Evolutionary conservation across 2,329 filamentous ascomycete genomes (phyloP).

Genomic region (Didymella glomerata): DNA sequence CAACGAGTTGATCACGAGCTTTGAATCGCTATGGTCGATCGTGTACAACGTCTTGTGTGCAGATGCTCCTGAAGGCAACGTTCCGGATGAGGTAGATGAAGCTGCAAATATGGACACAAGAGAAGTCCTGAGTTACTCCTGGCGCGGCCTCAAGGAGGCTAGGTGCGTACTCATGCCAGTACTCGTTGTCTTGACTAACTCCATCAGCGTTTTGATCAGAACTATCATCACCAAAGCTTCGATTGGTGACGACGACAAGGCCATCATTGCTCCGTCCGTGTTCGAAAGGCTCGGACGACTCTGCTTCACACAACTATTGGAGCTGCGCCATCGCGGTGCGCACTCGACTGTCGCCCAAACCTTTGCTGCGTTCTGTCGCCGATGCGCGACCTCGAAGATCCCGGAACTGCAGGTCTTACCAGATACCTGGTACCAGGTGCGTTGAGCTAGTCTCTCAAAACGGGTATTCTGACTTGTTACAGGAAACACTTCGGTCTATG

Average conservation of each 20-base stretch:
- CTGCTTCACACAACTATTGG: constrained; percentile 82
- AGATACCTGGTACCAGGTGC: constrained; percentile 70
- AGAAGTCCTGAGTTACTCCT: constrained; percentile 91
- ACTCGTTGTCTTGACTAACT: constrained; percentile 5
- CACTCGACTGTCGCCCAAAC: constrained; percentile 93
- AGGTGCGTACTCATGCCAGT: constrained; percentile 63
- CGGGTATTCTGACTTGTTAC: constrained; percentile 1
- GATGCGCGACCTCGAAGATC: constrained; percentile 62
- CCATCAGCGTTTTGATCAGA: constrained; percentile 72
- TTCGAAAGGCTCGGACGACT: constrained; percentile 75
- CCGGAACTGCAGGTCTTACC: constrained; percentile 60
- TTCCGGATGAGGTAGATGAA: constrained; percentile 78
- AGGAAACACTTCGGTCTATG: constrained; percentile 75
- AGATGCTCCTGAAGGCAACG: constrained; percentile 90
- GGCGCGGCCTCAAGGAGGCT: constrained; percentile 92
- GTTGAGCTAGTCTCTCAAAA: neutral
- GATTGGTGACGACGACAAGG: constrained; percentile 33
- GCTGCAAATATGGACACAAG: constrained; percentile 80
- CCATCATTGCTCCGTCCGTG: constrained; percentile 52
- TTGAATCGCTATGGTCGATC: constrained; percentile 76
- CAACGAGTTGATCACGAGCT: constrained; percentile 65
- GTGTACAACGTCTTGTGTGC: constrained; percentile 85
- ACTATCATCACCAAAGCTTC: constrained; percentile 52
- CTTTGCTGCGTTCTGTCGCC: constrained; percentile 81
- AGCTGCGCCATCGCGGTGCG: constrained; percentile 86